A percentile compares a stretch with the other conserved stretches of the same genome.
These are phyloP conservation scores for Xylaria intraflava DNA, from an alignment of 495 filamentous ascomycete genomes.

Conservation along the genomic window DNA sequence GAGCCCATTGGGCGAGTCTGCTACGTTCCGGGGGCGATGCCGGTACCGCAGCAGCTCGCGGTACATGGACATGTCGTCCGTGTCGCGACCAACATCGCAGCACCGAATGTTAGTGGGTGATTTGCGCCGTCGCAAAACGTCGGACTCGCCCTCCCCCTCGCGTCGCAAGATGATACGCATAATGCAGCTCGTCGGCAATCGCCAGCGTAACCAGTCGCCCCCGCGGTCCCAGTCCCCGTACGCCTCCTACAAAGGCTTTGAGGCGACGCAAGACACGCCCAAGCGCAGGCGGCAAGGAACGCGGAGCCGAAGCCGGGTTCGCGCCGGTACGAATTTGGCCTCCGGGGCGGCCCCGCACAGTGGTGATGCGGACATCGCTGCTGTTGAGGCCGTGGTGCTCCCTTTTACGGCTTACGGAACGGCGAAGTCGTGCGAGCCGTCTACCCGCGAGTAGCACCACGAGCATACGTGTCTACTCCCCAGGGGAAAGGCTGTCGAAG, in stretches of 20 bases:
- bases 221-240: conserved; percentile 29
- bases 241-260: neutral
- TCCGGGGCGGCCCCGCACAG: neutral
- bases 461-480: neutral
- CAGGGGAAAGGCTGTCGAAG: neutral
- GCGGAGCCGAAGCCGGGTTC: conserved; percentile 28
- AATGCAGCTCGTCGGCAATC: conserved; percentile 19
- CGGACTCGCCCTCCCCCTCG: conserved; percentile 26
- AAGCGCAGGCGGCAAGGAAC: conserved; percentile 33
- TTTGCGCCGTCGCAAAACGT: conserved; percentile 16
- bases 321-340: conserved; percentile 5
- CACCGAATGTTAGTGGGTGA: neutral
- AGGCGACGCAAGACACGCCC: conserved; percentile 10
- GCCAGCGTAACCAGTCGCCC: conserved; percentile 31
- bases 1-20: conserved; percentile 31
- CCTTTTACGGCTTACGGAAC: neutral
- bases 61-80: conserved; percentile 18
- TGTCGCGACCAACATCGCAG: conserved; percentile 9
- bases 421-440: neutral
- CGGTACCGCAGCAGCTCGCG: conserved; percentile 33
- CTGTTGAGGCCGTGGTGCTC: conserved; percentile 1
- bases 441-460: neutral
- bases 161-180: conserved; percentile 25
- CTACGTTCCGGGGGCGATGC: conserved; percentile 33
- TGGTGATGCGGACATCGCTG: neutral